Conservation (phyloP, 2,329 filamentous ascomycete genomes). For the Venturia oleaginea region DNA sequence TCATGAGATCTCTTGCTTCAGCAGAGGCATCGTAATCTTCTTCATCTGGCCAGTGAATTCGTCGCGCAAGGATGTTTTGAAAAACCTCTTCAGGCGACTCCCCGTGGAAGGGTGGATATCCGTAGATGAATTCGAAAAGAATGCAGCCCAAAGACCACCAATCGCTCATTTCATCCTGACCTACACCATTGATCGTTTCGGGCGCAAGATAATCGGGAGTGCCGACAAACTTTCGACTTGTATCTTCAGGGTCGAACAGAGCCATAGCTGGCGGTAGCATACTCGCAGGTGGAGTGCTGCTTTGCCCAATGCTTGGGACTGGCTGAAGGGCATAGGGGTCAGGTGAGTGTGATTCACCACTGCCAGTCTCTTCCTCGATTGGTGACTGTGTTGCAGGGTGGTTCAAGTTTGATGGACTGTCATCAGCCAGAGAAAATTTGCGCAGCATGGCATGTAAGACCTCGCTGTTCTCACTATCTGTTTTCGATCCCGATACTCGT, state of each 20-base stretch:
- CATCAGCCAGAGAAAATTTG: slow-evolving; percentile 56
- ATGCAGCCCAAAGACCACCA: slow-evolving; percentile 99
- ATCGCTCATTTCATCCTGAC: slow-evolving; percentile 96
- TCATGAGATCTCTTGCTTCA: slow-evolving; percentile 90
- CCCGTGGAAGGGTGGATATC: slow-evolving; percentile 88
- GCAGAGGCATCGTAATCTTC: slow-evolving; percentile 66
- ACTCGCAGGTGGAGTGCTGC: slow-evolving; percentile 50
- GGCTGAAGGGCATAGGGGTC: slow-evolving; percentile 62
- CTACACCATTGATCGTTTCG: slow-evolving; percentile 89
- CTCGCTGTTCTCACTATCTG: slow-evolving; percentile 88
- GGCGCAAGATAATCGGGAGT: slow-evolving; percentile 96
- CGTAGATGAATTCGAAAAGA: slow-evolving; percentile 90
- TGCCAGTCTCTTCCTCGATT: slow-evolving; percentile 67
- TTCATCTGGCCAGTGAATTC: slow-evolving; percentile 84
- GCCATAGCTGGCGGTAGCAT: slow-evolving; percentile 88
- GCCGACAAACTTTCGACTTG: slow-evolving; percentile 84
- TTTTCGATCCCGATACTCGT: slow-evolving; percentile 71
- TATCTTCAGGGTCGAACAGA: slow-evolving; percentile 90
- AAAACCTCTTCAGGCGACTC: slow-evolving; percentile 87
- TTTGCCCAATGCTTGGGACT: slow-evolving; percentile 42
- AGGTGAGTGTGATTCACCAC: slow-evolving; percentile 59
- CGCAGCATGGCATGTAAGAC: slow-evolving; percentile 73
- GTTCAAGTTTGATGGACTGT: slow-evolving; percentile 37
- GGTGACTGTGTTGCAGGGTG: slow-evolving; percentile 45
- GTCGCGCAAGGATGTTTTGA: slow-evolving; percentile 84